Conservation (phyloP, 1,284 basidiomycete species). For the Anthracocystis panici-leucophaei region DNA sequence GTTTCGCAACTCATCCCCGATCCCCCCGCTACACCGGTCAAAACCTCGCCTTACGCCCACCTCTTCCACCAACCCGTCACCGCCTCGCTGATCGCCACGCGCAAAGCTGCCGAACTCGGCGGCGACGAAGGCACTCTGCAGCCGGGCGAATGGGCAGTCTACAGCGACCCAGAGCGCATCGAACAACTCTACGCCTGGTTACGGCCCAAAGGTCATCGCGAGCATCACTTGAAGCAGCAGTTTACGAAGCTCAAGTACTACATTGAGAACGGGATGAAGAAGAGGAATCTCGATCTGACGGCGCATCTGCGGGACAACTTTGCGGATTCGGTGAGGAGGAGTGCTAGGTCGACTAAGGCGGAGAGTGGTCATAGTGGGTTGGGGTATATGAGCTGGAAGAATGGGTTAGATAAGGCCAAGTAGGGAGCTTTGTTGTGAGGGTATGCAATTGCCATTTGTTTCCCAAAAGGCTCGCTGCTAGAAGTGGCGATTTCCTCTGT, state of each 20-base stretch:
- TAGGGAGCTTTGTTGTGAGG: not conserved
- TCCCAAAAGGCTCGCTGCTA: too few relatives aligned
- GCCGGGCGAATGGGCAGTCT: constrained; percentile 87
- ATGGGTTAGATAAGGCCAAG: constrained; percentile 31
- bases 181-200: constrained; percentile 88
- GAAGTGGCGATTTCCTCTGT: too few relatives aligned
- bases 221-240: constrained; percentile 82
- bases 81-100: constrained; percentile 2
- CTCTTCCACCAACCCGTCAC: constrained; percentile 67
- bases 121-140: constrained; percentile 75
- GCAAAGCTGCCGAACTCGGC: constrained; percentile 66
- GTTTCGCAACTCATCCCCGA: constrained; percentile 24
- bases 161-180: constrained; percentile 86
- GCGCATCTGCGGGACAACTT: constrained; percentile 17
- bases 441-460: not conserved
- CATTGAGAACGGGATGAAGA: constrained; percentile 80
- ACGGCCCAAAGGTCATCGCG: constrained; percentile 88
- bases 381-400: constrained; percentile 41
- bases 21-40: not conserved
- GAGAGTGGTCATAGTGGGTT: not conserved
- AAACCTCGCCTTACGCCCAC: constrained; percentile 23
- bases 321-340: constrained; percentile 14
- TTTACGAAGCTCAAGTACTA: constrained; percentile 87
- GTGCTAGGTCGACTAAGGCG: constrained; percentile 1
- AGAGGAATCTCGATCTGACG: constrained; percentile 50